Conservation (phyloP, 495 filamentous ascomycete species). For the Neurospora discreta region DNA sequence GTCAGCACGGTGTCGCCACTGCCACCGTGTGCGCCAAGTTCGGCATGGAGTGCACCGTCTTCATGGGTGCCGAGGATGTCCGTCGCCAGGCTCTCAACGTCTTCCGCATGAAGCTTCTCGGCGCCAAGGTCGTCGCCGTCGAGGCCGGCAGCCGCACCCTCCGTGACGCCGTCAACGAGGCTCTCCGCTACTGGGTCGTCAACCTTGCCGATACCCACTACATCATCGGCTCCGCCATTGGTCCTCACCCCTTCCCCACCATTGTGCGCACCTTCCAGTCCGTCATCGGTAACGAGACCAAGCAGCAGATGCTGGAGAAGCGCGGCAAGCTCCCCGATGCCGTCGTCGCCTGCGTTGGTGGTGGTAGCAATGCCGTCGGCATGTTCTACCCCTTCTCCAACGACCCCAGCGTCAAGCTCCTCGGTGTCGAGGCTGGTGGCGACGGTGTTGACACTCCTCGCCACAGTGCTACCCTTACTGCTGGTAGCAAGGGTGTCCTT, state of each 20-base stretch:
- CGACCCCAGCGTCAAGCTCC: conserved; percentile 71
- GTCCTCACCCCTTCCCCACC: conserved; percentile 89
- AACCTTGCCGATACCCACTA: conserved; percentile 85
- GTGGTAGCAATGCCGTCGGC: conserved; percentile 80
- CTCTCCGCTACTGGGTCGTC: conserved; percentile 79
- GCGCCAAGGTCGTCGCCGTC: conserved; percentile 76
- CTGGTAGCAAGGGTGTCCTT: conserved; percentile 81
- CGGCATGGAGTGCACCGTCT: conserved; percentile 89
- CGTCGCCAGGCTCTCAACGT: conserved; percentile 89
- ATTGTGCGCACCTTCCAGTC: conserved; percentile 94
- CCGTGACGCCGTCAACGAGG: conserved; percentile 93
- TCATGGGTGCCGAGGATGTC: conserved; percentile 94
- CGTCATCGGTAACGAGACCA: conserved; percentile 87
- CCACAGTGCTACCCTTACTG: conserved; percentile 83
- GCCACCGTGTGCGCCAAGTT: conserved; percentile 96
- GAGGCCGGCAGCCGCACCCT: conserved; percentile 77
- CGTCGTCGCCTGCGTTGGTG: conserved; percentile 91
- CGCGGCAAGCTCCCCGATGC: conserved; percentile 87
- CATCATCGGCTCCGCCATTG: conserved; percentile 91
- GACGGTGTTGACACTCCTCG: conserved; percentile 79
- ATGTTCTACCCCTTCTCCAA: conserved; percentile 96
- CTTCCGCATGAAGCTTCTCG: conserved; percentile 92
- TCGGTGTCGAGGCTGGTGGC: conserved; percentile 94
- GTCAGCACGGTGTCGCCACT: conserved; percentile 91
- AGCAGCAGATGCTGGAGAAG: conserved; percentile 69